Percentiles rank a stretch among this genome's conserved stretches.
phyloP scores from a whole-genome alignment of 225 moss, liverwort and hornwort genomes.

The Takakia lepidozioides region DNA sequence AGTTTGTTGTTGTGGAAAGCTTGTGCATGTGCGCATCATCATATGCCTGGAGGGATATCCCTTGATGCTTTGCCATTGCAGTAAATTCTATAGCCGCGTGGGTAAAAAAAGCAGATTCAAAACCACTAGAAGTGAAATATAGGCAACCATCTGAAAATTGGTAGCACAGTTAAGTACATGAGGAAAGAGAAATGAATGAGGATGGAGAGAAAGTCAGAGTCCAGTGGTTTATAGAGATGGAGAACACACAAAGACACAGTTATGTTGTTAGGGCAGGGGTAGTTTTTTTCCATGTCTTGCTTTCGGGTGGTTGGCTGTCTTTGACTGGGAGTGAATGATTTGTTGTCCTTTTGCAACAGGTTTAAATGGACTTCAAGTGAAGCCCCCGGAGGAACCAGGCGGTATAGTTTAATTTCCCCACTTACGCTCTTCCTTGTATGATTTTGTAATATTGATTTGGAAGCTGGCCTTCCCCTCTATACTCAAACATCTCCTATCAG shows the following conservation, averaged over 20 bases:
- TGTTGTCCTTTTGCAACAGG: conserved; percentile 21
- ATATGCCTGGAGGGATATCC: neutral
- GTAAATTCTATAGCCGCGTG: too few species aligned
- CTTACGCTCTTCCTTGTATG: too few species aligned
- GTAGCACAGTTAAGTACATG: neutral
- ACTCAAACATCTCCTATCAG: too few species aligned
- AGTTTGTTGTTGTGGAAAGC: too few species aligned
- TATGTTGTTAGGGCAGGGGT: neutral
- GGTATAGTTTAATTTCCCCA: neutral
- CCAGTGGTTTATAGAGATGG: neutral
- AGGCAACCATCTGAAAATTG: neutral
- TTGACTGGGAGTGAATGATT: neutral
- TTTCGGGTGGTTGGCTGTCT: neutral
- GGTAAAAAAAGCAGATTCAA: too few species aligned
- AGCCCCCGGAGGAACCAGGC: conserved; percentile 28
- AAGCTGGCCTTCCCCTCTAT: too few species aligned
- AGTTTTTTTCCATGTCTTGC: neutral
- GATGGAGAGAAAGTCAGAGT: neutral
- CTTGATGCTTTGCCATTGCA: too few species aligned
- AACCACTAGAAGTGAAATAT: too few species aligned
- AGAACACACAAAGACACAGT: too few species aligned
- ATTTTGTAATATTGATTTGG: too few species aligned
- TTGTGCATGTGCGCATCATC: neutral
- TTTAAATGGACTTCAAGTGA: conserved; percentile 34
- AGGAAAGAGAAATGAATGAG: neutral